Base-by-base conservation (phyloP, 345 rosid genomes). In the Corymbia maculata region DNA sequence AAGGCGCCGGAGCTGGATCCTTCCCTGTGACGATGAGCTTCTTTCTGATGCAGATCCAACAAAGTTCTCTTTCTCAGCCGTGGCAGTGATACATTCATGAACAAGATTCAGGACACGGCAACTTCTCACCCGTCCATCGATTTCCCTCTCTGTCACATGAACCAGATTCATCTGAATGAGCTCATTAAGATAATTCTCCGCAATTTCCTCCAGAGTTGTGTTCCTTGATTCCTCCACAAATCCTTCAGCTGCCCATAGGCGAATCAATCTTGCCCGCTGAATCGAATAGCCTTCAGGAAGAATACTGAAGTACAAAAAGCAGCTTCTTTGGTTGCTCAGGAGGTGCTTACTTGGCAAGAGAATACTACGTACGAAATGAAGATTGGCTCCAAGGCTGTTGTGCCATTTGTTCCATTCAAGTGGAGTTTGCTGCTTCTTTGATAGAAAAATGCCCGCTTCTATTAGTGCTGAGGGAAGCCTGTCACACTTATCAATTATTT, bases 231-330 rank as follows among this genome's bases (percentile, higher is more conserved):
- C 85, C 51, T 44, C 45, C 32, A 89, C 85, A 12, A 89, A 88
- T n/a, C 89, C 88, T 51, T 91, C 92, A 4, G 89, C 88, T 26
- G 88, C 64, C 90, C 92, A 89, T n/a, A 66, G 51, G 26, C 57
- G 28, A 19, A 88, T 85, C 85, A 91, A 47, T 66, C 70, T 19
- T 44, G 16, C 57, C 16, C 47, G 2, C 6, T 24, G 30, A 66
- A 91, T 28, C 9, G 45, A 9, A 47, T 52, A 52, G 86, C 86
- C 86, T 32, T 89, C 91, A 1, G 88, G 92, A 57, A 91, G 88
- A 45, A 86, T 50, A 16, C 92, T 24, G 7, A 91, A 86, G 87
- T 75, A 88, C 53, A 87, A 51, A 88, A 86, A 90, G 50, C 91
- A 88, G 10, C 52, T 36, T n/a, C n/a, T n/a, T n/a, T n/a, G n/a